These are phyloP conservation scores for Metschnikowia noctiluminum DNA, from an alignment of 805 yeast genomes.

Conservation along the genomic window DNA sequence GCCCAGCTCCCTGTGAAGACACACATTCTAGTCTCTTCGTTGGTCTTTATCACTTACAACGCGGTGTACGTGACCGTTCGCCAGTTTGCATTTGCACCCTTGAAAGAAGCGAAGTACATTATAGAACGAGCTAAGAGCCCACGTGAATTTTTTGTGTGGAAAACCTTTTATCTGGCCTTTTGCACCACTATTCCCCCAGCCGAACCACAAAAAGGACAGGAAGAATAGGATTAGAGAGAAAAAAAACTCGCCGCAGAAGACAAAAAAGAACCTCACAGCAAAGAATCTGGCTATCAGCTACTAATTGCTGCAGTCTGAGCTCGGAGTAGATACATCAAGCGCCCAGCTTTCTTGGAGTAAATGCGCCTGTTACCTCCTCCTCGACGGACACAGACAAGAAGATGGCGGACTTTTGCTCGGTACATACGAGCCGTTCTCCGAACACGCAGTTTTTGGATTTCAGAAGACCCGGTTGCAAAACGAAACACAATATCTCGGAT, in stretches of 20 bases:
- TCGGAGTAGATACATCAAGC: no score
- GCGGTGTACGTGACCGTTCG: neutral
- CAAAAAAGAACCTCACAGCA: no score
- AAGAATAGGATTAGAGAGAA: no score
- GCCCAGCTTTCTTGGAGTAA: neutral
- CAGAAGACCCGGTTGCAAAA: neutral
- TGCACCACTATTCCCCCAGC: neutral
- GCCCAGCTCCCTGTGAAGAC: neutral
- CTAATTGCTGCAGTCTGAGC: no score
- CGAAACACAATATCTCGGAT: slow-evolving; percentile 12
- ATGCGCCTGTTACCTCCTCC: slow-evolving; percentile 21
- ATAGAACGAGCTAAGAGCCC: neutral
- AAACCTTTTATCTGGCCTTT: neutral
- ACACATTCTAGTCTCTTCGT: neutral
- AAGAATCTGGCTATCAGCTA: no score
- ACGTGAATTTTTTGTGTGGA: neutral
- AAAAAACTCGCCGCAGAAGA: neutral
- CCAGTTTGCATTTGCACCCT: neutral
- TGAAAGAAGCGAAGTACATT: neutral
- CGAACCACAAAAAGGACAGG: neutral
- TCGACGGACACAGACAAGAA: slow-evolving; percentile 12
- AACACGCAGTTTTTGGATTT: neutral
- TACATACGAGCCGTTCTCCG: slow-evolving; percentile 2
- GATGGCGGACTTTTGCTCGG: slow-evolving; percentile 13
- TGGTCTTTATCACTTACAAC: neutral